phyloP scores from a whole-genome alignment of 768 basidiomycete genomes.

The Scleroderma bovista region DNA sequence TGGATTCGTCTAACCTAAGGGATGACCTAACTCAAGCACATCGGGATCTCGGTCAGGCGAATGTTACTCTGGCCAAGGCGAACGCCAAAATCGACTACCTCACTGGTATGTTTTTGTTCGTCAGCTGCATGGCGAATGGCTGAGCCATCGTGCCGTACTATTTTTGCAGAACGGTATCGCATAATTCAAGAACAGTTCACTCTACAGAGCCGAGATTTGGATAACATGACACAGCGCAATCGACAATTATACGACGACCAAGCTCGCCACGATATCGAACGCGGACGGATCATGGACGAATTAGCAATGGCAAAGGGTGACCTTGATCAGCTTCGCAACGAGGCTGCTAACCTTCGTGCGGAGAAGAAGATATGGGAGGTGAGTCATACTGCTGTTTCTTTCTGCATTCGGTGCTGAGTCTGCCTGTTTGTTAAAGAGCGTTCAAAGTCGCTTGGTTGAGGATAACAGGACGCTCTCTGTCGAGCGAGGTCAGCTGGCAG shows the following conservation, averaged over 20 bases:
- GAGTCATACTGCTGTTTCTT: slow-evolving; percentile 9
- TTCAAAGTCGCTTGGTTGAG: slow-evolving; percentile 75
- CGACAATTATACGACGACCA: slow-evolving; percentile 70
- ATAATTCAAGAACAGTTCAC: slow-evolving; percentile 65
- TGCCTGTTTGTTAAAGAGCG: slow-evolving; percentile 42
- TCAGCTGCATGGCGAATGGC: no score
- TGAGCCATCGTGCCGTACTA: neutral
- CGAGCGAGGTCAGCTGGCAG: slow-evolving; percentile 81
- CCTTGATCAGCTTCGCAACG: slow-evolving; percentile 76
- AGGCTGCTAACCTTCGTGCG: slow-evolving; percentile 81
- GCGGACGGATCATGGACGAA: slow-evolving; percentile 62
- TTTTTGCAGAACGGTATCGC: slow-evolving; percentile 54
- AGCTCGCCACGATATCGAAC: slow-evolving; percentile 71
- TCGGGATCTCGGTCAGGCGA: slow-evolving; percentile 58
- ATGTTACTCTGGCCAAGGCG: slow-evolving; percentile 71
- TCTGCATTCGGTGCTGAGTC: neutral
- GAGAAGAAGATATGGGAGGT: slow-evolving; percentile 96
- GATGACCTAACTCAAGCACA: slow-evolving; percentile 66
- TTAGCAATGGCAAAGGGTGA: slow-evolving; percentile 51
- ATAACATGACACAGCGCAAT: slow-evolving; percentile 62
- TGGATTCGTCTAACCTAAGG: slow-evolving; percentile 66
- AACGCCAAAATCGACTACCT: slow-evolving; percentile 79
- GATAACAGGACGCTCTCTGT: slow-evolving; percentile 77
- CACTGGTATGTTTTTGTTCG: slow-evolving; percentile 45
- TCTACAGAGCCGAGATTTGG: slow-evolving; percentile 59